Percentiles rank a stretch among this genome's conserved stretches.
phyloP scores from a whole-genome alignment of 2,329 filamentous ascomycete genomes.

The Fusarium redolens region DNA sequence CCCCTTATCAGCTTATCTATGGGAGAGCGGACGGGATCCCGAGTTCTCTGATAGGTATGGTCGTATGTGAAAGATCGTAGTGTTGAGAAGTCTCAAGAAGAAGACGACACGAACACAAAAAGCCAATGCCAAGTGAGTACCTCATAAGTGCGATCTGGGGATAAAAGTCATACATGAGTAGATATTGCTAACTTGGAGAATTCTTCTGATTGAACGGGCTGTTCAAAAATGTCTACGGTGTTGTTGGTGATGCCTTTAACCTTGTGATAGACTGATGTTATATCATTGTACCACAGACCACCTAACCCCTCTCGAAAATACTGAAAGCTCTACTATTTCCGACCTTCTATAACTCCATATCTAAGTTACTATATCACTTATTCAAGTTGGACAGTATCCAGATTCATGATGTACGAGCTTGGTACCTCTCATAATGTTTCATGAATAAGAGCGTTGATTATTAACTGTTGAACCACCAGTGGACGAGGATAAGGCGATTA shows the following conservation, averaged over 20 bases:
- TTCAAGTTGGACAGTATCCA: background rate
- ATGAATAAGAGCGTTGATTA: background rate
- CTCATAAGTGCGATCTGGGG: background rate
- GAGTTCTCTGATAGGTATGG: constrained; percentile 8
- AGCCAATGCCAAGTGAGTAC: background rate
- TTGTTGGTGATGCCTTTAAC: background rate
- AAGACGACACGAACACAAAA: background rate
- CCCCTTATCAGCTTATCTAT: constrained; percentile 6
- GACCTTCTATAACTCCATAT: too few species aligned
- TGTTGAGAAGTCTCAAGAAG: background rate
- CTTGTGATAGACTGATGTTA: background rate
- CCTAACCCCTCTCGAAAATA: background rate
- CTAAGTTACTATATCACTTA: too few species aligned
- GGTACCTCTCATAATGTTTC: background rate
- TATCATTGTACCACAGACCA: background rate
- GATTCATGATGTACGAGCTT: background rate
- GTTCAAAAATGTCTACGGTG: background rate
- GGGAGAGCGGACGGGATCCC: constrained; percentile 5
- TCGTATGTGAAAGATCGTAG: background rate
- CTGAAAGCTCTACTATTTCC: background rate
- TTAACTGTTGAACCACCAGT: background rate
- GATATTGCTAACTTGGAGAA: fast-evolving
- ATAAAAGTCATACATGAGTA: too few species aligned
- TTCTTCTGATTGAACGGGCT: too few species aligned
- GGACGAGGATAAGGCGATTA: background rate